A percentile compares a stretch with the other conserved stretches of the same genome.
Evolutionary conservation across 371 early-diverging fungal genomes (phyloP).

Genomic region (Saksenaea vasiformis): DNA sequence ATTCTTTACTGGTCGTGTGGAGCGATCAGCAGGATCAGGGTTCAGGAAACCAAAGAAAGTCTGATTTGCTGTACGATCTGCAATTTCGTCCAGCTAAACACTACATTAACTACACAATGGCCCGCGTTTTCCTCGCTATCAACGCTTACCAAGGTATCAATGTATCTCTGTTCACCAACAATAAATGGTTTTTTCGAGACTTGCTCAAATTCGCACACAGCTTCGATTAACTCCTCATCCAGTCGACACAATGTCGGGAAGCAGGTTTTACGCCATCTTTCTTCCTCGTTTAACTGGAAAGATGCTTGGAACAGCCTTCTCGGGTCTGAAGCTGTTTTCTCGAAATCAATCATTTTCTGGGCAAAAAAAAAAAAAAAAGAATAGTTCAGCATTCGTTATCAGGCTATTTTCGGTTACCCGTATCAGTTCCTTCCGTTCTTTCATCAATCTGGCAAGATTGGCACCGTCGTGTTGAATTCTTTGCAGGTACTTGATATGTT

Average conservation of each 20-base stretch:
- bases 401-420: constrained; percentile 37
- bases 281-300: constrained; percentile 85
- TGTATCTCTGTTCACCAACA: constrained; percentile 51
- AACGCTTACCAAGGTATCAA: constrained; percentile 47
- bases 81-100: constrained; percentile 61
- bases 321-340: constrained; percentile 86
- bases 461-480: constrained; percentile 41
- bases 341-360: constrained; percentile 83
- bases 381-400: not conserved
- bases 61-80: constrained; percentile 68
- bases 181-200: constrained; percentile 57
- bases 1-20: not conserved
- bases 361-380: too few relatives aligned
- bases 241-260: constrained; percentile 79
- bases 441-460: constrained; percentile 53
- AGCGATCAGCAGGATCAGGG: constrained; percentile 25
- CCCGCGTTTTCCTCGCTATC: too few relatives aligned
- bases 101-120: too few relatives aligned
- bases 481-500: constrained; percentile 44
- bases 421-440: constrained; percentile 58
- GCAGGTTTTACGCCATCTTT: constrained; percentile 84
- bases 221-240: constrained; percentile 67
- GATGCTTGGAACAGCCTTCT: constrained; percentile 78
- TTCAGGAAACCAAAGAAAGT: constrained; percentile 71
- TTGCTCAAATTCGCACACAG: constrained; percentile 55